Evolutionary conservation across 306 rosid genomes (phyloP).

Genomic region (Quercus robur): DNA sequence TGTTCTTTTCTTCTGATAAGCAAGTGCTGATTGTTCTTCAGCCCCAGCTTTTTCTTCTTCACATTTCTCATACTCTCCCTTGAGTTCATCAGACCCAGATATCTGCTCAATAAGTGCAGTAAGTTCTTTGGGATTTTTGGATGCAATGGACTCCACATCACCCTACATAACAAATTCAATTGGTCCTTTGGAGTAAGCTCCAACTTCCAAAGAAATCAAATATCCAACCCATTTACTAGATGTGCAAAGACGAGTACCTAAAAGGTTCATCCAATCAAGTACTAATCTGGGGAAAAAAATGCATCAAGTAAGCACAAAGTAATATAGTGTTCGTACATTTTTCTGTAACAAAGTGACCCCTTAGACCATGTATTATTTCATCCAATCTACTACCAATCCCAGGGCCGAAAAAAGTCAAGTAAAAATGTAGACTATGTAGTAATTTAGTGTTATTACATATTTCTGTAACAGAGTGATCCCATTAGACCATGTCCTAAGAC

Average conservation of each 20-base stretch:
- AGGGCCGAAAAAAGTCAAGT: no score
- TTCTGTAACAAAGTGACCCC: neutral
- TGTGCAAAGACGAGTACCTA: neutral
- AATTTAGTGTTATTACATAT: no score
- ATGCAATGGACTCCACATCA: conserved; percentile 96
- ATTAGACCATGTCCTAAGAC: neutral
- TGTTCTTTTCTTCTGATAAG: conserved; percentile 84
- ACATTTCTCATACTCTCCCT: conserved; percentile 78
- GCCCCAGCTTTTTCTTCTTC: conserved; percentile 82
- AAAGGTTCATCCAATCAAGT: neutral
- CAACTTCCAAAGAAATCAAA: conserved; percentile 3
- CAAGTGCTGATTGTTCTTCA: conserved; percentile 88
- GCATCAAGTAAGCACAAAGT: neutral
- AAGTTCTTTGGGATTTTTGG: conserved; percentile 91
- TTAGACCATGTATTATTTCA: neutral
- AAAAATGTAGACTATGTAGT: no score
- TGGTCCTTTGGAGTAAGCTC: neutral
- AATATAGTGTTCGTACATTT: neutral
- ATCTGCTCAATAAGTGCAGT: conserved; percentile 91
- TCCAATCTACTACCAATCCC: no score
- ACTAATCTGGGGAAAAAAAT: no score
- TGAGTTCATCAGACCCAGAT: conserved; percentile 90
- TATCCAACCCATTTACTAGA: neutral
- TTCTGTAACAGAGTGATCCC: no score
- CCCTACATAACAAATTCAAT: conserved; percentile 51